Conservation (phyloP, 148 eudicot species). For the Camellia granthamiana region DNA sequence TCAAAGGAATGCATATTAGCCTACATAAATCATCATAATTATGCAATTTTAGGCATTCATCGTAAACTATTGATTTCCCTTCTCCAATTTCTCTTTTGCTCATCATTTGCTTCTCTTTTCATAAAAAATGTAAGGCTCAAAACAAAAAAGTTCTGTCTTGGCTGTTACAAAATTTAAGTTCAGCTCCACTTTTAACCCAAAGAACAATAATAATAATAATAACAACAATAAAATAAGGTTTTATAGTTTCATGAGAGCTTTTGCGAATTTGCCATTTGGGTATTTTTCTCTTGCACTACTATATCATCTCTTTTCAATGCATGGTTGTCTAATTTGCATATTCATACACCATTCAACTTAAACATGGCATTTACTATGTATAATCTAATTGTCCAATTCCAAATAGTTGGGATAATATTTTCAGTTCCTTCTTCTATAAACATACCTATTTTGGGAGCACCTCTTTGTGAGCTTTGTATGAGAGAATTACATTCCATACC, state of each 20-base stretch:
- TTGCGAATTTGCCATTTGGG: not conserved
- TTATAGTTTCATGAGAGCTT: not conserved
- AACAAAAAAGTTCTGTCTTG: too few species aligned
- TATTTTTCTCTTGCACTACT: not conserved
- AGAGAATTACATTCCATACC: conserved; percentile 83
- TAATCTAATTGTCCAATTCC: not conserved
- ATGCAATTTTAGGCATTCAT: too few species aligned
- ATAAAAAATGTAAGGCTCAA: too few species aligned
- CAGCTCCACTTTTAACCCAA: too few species aligned
- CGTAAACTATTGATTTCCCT: too few species aligned
- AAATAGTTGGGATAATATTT: not conserved
- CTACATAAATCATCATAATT: too few species aligned
- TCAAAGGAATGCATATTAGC: too few species aligned
- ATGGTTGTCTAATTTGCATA: not conserved
- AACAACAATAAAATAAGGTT: not conserved
- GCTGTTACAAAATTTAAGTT: too few species aligned
- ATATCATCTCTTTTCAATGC: not conserved
- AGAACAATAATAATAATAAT: too few species aligned
- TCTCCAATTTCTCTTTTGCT: too few species aligned
- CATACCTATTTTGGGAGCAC: conserved; percentile 54
- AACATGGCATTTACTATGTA: not conserved
- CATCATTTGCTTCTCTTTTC: too few species aligned
- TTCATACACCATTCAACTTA: not conserved
- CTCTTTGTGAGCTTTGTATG: conserved; percentile 90
- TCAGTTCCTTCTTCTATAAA: too few species aligned